Evolutionary conservation across 1,284 basidiomycete species (phyloP), one percentile per base, ranked within the genome.

Genomic region (Salmacisia buchloeana): DNA sequence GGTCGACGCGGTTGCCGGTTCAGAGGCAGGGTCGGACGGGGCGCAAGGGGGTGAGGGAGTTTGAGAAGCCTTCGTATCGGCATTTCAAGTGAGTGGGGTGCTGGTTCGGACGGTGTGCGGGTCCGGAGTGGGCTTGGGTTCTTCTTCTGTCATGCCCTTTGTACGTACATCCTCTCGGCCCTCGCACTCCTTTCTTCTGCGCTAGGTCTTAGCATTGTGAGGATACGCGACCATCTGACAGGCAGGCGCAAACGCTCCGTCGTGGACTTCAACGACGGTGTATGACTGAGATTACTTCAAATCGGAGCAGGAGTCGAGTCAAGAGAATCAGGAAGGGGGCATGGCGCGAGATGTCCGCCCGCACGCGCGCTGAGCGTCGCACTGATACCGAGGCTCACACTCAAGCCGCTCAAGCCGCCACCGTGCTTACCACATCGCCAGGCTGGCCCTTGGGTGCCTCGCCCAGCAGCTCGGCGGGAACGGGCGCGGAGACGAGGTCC

Each of bases 1-100:
- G 89, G 3, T 83, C 84, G 27, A 67, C 62, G 7, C 64, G 66
- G 31, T 91, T 39, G 33, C 65, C 67, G n/a, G 61, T 36, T 31
- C 54, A 62, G 27, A 58, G 38, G 56, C 56, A 38, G 21, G 56
- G 56, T 21, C 35, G 25, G 56, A 54, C 49, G 25, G 49, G 49
- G 3, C 13, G 15, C 10, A 35, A 34, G 33, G 34, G 34, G 7
- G n/a, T n/a, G 56, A 58, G 38, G 56, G 56, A 58, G 56, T 58
- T n/a, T 27, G 56, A 58, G 56, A 25, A 25, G 31, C 56, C 34
- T 36, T 35, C 56, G 33, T 58, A 58, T 18, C 34, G 36, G 33
- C 56, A 58, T 23, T 58, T 58, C 35, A 39, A 38, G 34, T 58
- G 56, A 58, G 10, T n/a, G 23, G 46, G 43, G 13, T 21, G 46